These are phyloP conservation scores for Kernera saxatilis DNA, from an alignment of 345 rosid genomes.

Conservation along the genomic window DNA sequence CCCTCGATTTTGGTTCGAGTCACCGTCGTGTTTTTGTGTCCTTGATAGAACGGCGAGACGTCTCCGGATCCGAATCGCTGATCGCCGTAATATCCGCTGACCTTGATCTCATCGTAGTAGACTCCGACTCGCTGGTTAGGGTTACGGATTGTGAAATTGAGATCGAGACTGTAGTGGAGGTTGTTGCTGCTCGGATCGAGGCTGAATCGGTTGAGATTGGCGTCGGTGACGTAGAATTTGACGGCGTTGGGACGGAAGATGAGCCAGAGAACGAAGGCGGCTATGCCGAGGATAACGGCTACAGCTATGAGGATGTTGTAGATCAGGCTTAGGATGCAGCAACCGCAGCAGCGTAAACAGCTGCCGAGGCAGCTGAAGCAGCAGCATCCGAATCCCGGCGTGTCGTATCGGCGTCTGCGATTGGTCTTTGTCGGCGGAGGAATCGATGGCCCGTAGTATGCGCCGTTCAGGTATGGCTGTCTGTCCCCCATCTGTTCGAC, in stretches of 20 bases:
- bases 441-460: constrained; percentile 64
- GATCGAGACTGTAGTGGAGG: constrained; percentile 39
- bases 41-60: constrained; percentile 58
- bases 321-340: constrained; percentile 54
- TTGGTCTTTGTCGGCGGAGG: constrained; percentile 40
- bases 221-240: constrained; percentile 46
- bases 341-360: constrained; percentile 35
- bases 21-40: constrained; percentile 58
- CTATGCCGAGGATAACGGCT: constrained; percentile 34
- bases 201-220: constrained; percentile 39
- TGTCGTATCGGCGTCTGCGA: constrained; percentile 43
- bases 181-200: constrained; percentile 33
- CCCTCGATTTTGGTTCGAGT: constrained; percentile 38
- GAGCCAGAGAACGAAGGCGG: constrained; percentile 49
- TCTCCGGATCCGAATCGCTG: constrained; percentile 28
- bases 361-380: constrained; percentile 45
- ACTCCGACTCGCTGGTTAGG: constrained; percentile 56
- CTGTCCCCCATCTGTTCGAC: constrained; percentile 28
- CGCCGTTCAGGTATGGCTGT: constrained; percentile 46
- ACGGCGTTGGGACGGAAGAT: constrained; percentile 57
- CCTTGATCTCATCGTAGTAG: constrained; percentile 45
- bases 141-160: constrained; percentile 54
- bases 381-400: constrained; percentile 40
- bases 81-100: constrained; percentile 35
- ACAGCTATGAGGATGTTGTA: constrained; percentile 40